Evolutionary conservation across 441 rosid species (phyloP).

Genomic region (Populus trichocarpa): DNA sequence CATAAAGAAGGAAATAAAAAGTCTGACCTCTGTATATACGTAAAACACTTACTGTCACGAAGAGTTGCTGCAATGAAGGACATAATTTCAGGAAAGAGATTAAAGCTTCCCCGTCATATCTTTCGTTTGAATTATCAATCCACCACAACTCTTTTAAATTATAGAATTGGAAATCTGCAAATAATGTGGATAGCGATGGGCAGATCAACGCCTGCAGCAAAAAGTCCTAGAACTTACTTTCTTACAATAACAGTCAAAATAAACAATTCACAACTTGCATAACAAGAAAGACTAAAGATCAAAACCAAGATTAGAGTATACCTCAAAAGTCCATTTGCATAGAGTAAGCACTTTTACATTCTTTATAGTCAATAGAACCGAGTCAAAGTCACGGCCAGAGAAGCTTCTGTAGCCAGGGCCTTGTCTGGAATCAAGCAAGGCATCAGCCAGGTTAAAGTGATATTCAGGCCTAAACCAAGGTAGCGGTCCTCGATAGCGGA

Average conservation of each 20-base stretch:
- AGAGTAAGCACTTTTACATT: slow-evolving; percentile 48
- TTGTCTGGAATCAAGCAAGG: slow-evolving; percentile 43
- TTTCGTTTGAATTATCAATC: slow-evolving; percentile 44
- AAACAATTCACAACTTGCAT: background rate
- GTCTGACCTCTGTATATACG: background rate
- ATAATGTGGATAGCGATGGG: slow-evolving; percentile 39
- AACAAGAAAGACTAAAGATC: background rate
- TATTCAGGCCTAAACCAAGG: slow-evolving; percentile 46
- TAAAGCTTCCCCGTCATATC: slow-evolving; percentile 28
- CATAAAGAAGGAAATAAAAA: background rate
- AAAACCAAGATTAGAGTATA: slow-evolving; percentile 3
- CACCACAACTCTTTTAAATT: slow-evolving; percentile 53
- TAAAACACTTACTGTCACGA: slow-evolving; percentile 44
- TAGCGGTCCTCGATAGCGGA: slow-evolving; percentile 36
- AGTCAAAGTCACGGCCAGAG: slow-evolving; percentile 28
- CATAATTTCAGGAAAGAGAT: slow-evolving; percentile 55
- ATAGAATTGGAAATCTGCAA: slow-evolving; percentile 51
- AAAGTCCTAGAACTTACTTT: background rate
- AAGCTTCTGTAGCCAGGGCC: slow-evolving; percentile 35
- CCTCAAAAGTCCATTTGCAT: slow-evolving; percentile 64
- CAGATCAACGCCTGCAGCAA: slow-evolving; percentile 42
- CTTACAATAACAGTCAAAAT: background rate
- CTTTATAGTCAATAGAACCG: slow-evolving; percentile 46
- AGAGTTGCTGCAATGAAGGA: slow-evolving; percentile 50
- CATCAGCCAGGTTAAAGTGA: slow-evolving; percentile 51